Percentiles rank a stretch among this genome's conserved stretches.
These are phyloP conservation scores for Malus asiatica DNA, from an alignment of 306 rosid species.

Conservation along the genomic window DNA sequence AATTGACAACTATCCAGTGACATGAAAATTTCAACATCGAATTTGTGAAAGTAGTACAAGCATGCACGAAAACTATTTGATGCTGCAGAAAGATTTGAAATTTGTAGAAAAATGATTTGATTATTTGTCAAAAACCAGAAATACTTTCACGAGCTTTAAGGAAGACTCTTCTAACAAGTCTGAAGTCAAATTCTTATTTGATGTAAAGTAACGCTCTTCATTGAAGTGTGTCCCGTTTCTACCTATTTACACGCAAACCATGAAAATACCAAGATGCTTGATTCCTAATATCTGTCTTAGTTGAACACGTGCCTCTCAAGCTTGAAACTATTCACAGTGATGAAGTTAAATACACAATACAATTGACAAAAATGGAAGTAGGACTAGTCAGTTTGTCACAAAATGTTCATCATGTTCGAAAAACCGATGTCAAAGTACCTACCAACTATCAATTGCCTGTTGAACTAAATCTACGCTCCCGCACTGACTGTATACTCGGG, in stretches of 20 bases:
- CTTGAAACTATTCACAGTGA: not conserved
- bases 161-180: too few relatives aligned
- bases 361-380: not conserved
- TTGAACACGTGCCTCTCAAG: too few relatives aligned
- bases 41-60: slow-evolving; percentile 1
- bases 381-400: not conserved
- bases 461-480: slow-evolving; percentile 51
- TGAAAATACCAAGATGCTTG: not conserved
- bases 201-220: not conserved
- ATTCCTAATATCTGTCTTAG: not conserved
- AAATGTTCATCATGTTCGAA: not conserved
- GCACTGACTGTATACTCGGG: slow-evolving; percentile 65
- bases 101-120: not conserved
- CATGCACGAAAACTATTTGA: not conserved
- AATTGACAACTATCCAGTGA: not conserved
- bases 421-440: slow-evolving; percentile 4
- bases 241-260: not conserved
- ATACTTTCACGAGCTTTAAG: not conserved
- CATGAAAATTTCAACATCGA: not conserved
- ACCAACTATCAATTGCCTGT: slow-evolving; percentile 91
- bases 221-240: not conserved
- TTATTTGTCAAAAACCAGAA: not conserved
- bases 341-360: not conserved
- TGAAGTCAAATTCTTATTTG: too few relatives aligned
- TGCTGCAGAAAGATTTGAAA: not conserved